Base-by-base conservation (phyloP, 148 eudicot genomes). In the Oxyria digyna region DNA sequence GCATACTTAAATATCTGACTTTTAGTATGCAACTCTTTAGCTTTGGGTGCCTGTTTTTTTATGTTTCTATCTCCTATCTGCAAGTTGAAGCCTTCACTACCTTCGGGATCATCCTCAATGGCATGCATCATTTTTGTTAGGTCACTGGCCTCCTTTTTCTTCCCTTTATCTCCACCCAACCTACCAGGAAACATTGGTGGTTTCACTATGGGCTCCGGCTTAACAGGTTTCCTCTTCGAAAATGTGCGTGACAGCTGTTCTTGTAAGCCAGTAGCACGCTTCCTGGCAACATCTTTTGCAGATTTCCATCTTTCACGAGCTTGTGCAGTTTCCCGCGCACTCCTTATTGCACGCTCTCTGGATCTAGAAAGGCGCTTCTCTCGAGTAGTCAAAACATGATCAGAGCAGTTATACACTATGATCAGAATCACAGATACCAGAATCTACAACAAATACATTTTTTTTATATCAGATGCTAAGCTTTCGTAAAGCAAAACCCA, bases 1-100 rank as follows among this genome's bases (percentile, higher is more conserved):
- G 96, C 96, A 72, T 90, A 87, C 81, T 81, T 90, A 63, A 90
- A 90, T 26, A 90, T 90, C 49, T 90, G 97, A 52, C 95, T 91
- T 9, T 80, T 75, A 20, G 91, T 86, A 68, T 91, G 95, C 72
- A 91, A 43, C 46, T 87, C 79, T 74, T 86, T 88, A 9, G 79
- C 79, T 71, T 77, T 85, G 9, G 80, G 84, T 49, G 40, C 55
- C 38, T 81, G 81, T 69, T 91, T 91, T 65, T 87, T 87, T 4
- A 80, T 71, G 50, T 83, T 73, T 62, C 77, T 85, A 42, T 81
- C 87, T 8, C 89, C 97, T 7, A 83, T 82, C 29, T 80, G 82
- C 55, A 88, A 42, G 72, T 85, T 78, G 31, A 85, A 91, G 10
- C 95, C 95, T 67, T 85, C 81, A 14, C 73, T 70, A 69, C 75